Base-by-base conservation (phyloP, 2,329 filamentous ascomycete species). In the Furcasterigmium furcatum region DNA sequence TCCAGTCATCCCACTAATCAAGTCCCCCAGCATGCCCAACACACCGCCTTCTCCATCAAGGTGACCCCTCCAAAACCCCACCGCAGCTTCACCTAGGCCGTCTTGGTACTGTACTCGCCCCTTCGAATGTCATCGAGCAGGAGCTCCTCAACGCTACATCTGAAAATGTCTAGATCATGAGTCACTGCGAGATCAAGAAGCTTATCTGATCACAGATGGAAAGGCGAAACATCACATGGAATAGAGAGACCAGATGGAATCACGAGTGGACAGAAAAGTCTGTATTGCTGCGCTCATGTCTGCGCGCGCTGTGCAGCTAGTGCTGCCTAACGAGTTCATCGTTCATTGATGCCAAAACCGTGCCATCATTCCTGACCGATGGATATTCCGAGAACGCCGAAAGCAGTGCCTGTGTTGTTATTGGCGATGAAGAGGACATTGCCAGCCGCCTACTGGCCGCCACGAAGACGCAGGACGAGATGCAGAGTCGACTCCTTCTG, bases 401-500 rank as follows among this genome's bases (percentile, higher is more conserved):
- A 25, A 40, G 5, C 14, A 36, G 34, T 36, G 34, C 4, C n/a
- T 9, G n/a, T 34, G 12, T n/a, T 19, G 9, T n/a, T n/a, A n/a
- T n/a, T n/a, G n/a, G n/a, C n/a, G n/a, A n/a, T n/a, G n/a, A n/a
- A n/a, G n/a, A n/a, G n/a, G n/a, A n/a, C n/a, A n/a, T n/a, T n/a
- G 79, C 84, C 88, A 88, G n/a, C n/a, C n/a, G 68, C 25, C 14
- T 42, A 38, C 24, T 88, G 84, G 12, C 89, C 89, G 75, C 89
- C 88, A 70, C 88, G 88, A 6, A 94, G 87, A 67, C 89, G 88
- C 43, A 95, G 86, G 49, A 94, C 89, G 41, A 94, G 73, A 61
- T 94, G 89, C 2, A 95, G 84, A 2, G 88, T 95, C 0, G 81
- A 87, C 65, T 95, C 89, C 76, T 95, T 95, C 71, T 96, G 91